A percentile compares a stretch with the other conserved stretches of the same genome.
Evolutionary conservation across 352 stramenopile genomes (phyloP).

Genomic region (Phytopythium litorale): DNA sequence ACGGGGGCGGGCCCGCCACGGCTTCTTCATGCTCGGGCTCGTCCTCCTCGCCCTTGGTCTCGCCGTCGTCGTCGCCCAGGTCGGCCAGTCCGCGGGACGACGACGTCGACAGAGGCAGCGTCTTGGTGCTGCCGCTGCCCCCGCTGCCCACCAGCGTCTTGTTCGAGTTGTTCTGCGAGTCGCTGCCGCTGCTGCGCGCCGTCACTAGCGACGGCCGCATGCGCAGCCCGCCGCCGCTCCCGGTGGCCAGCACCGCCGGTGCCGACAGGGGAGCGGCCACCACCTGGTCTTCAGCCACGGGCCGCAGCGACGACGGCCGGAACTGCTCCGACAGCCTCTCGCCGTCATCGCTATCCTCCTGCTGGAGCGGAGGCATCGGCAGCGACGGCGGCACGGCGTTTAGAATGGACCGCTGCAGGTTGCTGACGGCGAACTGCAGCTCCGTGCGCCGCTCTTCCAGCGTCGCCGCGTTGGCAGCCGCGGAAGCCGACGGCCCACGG

Average conservation of each 20-base stretch:
- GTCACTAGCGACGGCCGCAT: slow-evolving; percentile 18
- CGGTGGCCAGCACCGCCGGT: slow-evolving; percentile 12
- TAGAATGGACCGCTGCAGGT: slow-evolving; percentile 76
- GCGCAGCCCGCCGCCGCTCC: not conserved
- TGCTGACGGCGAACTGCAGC: slow-evolving; percentile 75
- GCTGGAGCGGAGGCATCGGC: not conserved
- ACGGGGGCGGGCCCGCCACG: not conserved
- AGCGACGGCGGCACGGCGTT: slow-evolving; percentile 45
- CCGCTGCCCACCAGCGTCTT: slow-evolving; percentile 43
- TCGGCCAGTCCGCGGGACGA: slow-evolving; percentile 41
- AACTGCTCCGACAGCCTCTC: slow-evolving; percentile 9
- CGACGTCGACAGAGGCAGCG: slow-evolving; percentile 40
- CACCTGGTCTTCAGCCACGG: slow-evolving; percentile 15
- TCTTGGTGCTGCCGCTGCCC: slow-evolving; percentile 49
- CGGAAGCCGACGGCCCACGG: slow-evolving; percentile 10
- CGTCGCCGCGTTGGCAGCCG: slow-evolving; percentile 20
- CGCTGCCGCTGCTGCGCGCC: slow-evolving; percentile 26
- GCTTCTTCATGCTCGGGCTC: slow-evolving; percentile 40
- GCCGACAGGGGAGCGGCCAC: slow-evolving; percentile 1
- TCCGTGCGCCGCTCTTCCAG: slow-evolving; percentile 63
- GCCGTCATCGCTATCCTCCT: slow-evolving; percentile 24
- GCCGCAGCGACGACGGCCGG: slow-evolving; percentile 13
- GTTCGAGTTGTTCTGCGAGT: slow-evolving; percentile 41
- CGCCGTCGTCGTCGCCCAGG: slow-evolving; percentile 21
- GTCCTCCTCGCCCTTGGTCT: slow-evolving; percentile 34